Evolutionary conservation across 306 rosid species (phyloP).

Genomic region (Inga oerstediana): DNA sequence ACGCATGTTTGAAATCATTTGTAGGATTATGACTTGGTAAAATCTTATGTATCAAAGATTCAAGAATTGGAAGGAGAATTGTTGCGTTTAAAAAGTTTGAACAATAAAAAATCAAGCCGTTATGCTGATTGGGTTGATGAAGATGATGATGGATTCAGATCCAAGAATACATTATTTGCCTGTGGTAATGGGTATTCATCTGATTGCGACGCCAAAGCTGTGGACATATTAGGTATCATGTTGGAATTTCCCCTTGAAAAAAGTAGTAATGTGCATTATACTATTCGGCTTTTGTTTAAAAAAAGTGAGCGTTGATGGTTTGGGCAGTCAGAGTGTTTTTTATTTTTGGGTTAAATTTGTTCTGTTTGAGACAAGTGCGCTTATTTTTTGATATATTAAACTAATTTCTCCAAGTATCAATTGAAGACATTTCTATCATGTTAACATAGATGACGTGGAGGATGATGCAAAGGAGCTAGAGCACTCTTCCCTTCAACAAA

Average conservation of each 20-base stretch:
- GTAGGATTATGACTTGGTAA: slow-evolving; percentile 79
- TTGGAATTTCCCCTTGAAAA: not conserved
- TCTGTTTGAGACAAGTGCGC: not conserved
- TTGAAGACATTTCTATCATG: not conserved
- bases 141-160: slow-evolving; percentile 56
- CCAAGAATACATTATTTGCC: slow-evolving; percentile 62
- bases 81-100: slow-evolving; percentile 45
- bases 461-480: slow-evolving; percentile 86
- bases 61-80: slow-evolving; percentile 83
- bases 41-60: slow-evolving; percentile 73
- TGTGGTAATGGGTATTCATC: slow-evolving; percentile 61
- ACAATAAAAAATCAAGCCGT: slow-evolving; percentile 43
- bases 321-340: not conserved
- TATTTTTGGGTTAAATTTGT: slow-evolving; percentile 7
- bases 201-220: slow-evolving; percentile 66
- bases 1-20: slow-evolving; percentile 23
- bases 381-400: not conserved
- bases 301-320: not conserved
- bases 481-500: slow-evolving; percentile 90
- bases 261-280: not conserved
- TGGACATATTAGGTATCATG: slow-evolving; percentile 63
- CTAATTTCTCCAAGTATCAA: slow-evolving; percentile 19
- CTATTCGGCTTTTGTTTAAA: too few relatives aligned
- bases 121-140: slow-evolving; percentile 62
- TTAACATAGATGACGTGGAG: slow-evolving; percentile 61